Evolutionary conservation across 208 protist genomes (phyloP).

Genomic region (Trypanosoma avium): DNA sequence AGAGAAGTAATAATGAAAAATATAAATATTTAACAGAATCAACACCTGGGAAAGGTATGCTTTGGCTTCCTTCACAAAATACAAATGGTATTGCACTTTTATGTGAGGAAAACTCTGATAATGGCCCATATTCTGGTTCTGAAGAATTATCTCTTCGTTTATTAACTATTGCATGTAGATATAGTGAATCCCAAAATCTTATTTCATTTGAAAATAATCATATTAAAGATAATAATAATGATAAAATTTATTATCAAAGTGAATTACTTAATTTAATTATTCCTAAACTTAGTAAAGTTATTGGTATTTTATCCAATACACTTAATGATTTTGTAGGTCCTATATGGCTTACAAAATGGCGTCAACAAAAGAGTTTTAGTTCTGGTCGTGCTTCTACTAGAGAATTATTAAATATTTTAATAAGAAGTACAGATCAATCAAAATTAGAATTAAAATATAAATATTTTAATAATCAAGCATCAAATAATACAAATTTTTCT

Average conservation of each 20-base stretch:
- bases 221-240: background rate
- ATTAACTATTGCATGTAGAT: constrained; percentile 24
- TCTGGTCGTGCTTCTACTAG: background rate
- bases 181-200: constrained; percentile 11
- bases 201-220: background rate
- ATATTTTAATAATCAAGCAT: too few species aligned
- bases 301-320: constrained; percentile 2
- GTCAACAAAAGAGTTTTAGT: background rate
- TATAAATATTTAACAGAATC: too few species aligned
- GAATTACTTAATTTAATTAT: background rate
- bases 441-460: too few species aligned
- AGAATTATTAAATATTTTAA: background rate
- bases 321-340: background rate
- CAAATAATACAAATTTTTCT: too few species aligned
- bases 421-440: too few species aligned
- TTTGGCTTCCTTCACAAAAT: constrained; percentile 22
- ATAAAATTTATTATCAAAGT: background rate
- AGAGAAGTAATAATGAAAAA: too few species aligned
- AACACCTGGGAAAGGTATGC: background rate
- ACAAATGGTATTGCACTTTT: constrained; percentile 8
- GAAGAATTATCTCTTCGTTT: constrained; percentile 14
- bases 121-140: background rate
- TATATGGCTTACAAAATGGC: constrained; percentile 2
- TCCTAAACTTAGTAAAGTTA: constrained; percentile 11
- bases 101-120: constrained; percentile 3